Base-by-base conservation (phyloP, 108 stramenopile genomes). In the Seminavis robusta region DNA sequence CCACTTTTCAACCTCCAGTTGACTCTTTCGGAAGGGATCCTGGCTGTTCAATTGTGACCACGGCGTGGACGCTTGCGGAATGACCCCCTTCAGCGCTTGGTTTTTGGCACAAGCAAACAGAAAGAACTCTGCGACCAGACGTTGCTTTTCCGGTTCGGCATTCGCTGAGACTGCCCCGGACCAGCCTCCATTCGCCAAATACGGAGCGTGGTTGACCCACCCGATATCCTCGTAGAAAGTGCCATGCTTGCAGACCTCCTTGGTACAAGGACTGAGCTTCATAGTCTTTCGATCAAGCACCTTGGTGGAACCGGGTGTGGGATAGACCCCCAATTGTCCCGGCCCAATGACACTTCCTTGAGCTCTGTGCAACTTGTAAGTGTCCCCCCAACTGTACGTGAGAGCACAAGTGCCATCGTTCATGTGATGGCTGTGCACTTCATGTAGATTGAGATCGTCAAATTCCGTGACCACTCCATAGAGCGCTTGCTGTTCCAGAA, bases 151-250 rank as follows among this genome's bases (percentile, higher is more conserved):
- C 1, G 27, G 30, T 3, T 56, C 33, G 30, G 30, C 20, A 6
- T 44, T 49, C 17, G 15, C 40, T 21, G 27, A 33, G 25, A 65
- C 54, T 20, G 29, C 46, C 29, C 33, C 61, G 0, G 29, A 37
- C 61, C 55, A 69, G 15, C 73, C 67, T 38, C 61, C 73, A 63
- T 46, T 47, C 4, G 73, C 73, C 19, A 62, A 30, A 31, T 74
- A 74, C 1, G 73, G 73, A 33, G 73, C 55, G 19, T 36, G 39
- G 36, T 74, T 74, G 23, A 74, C 62, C 36, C 48, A 55, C 4
- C 54, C 55, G 30, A 67, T 53, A 26, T 60, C 57, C 2, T 60
- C 65, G 23, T 67, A 60, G 21, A 39, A 37, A 7, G 10, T 38
- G 1, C 46, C 61, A 30, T 43, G 29, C 6, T 50, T 33, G 23